Conservation (phyloP, 495 filamentous ascomycete genomes). For the Annulohypoxylon bovei region DNA sequence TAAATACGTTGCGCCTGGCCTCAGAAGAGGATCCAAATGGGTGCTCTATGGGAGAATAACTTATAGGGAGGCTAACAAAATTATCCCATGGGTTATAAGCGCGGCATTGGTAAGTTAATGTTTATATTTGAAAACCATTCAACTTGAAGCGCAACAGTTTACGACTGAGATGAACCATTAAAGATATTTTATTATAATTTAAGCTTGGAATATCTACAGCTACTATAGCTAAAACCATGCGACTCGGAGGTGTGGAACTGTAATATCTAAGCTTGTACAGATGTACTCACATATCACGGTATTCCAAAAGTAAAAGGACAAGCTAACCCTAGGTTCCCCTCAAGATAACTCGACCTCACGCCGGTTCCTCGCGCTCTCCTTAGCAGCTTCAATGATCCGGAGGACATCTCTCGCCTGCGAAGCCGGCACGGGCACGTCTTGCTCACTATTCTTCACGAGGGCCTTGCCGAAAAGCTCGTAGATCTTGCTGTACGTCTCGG, state of each 20-base stretch:
- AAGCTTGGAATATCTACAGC: too few species aligned
- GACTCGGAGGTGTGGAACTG: too few species aligned
- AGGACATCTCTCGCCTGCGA: constrained; percentile 76
- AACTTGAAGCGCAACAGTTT: too few species aligned
- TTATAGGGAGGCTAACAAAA: neutral
- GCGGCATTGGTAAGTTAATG: too few species aligned
- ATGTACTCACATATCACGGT: too few species aligned
- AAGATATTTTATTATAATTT: too few species aligned
- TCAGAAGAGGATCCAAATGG: neutral
- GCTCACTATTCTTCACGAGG: constrained; percentile 65
- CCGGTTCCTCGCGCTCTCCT: constrained; percentile 71
- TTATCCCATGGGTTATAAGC: too few species aligned
- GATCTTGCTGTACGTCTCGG: constrained; percentile 76
- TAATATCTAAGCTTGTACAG: too few species aligned
- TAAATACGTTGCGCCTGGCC: neutral
- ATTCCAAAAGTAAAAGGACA: neutral
- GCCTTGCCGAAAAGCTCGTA: constrained; percentile 77
- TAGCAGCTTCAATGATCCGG: constrained; percentile 75
- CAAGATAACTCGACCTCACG: constrained; percentile 64
- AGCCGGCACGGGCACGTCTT: constrained; percentile 74
- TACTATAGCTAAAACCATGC: too few species aligned
- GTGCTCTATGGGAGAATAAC: neutral
- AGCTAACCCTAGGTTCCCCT: neutral
- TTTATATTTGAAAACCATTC: too few species aligned
- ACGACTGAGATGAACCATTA: too few species aligned